phyloP scores from a whole-genome alignment of 768 basidiomycete genomes.

The Boletus fagicola region DNA sequence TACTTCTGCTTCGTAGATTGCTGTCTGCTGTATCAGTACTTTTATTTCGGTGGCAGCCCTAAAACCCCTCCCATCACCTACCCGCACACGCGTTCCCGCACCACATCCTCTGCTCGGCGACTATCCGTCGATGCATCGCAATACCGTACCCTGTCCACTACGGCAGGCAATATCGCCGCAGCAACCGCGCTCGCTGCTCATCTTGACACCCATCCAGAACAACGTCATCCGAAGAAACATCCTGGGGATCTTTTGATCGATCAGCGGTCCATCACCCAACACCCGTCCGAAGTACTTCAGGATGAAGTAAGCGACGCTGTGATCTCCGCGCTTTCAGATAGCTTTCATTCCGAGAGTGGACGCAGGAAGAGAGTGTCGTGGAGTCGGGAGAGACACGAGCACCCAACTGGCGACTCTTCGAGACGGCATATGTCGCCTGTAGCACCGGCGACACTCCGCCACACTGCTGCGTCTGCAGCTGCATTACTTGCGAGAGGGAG shows the following conservation, averaged over 20 bases:
- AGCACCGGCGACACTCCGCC: slow-evolving; percentile 32
- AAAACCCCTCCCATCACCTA: slow-evolving; percentile 37
- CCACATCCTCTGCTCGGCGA: slow-evolving; percentile 45
- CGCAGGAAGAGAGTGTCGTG: slow-evolving; percentile 61
- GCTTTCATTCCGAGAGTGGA: slow-evolving; percentile 73
- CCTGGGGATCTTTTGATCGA: slow-evolving; percentile 25
- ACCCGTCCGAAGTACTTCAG: slow-evolving; percentile 25
- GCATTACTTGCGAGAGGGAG: slow-evolving; percentile 43
- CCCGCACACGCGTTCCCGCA: slow-evolving; percentile 41
- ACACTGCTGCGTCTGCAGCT: slow-evolving; percentile 20
- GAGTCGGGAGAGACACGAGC: slow-evolving; percentile 68
- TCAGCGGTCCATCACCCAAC: slow-evolving; percentile 12
- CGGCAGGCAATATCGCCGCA: slow-evolving; percentile 70
- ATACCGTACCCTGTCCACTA: slow-evolving; percentile 66
- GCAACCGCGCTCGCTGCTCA: slow-evolving; percentile 70
- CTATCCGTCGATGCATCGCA: slow-evolving; percentile 55
- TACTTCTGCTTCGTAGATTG: slow-evolving; percentile 90
- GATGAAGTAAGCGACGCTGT: slow-evolving; percentile 52
- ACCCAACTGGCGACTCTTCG: slow-evolving; percentile 40
- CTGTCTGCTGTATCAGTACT: slow-evolving; percentile 72
- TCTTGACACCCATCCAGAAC: slow-evolving; percentile 46
- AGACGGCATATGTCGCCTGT: slow-evolving; percentile 36
- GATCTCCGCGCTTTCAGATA: slow-evolving; percentile 61
- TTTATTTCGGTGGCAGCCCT: slow-evolving; percentile 59
- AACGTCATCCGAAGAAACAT: slow-evolving; percentile 33